Percentiles rank a stretch among this genome's conserved stretches.
phyloP scores from a whole-genome alignment of 306 rosid species.

The Prunus mongolica region DNA sequence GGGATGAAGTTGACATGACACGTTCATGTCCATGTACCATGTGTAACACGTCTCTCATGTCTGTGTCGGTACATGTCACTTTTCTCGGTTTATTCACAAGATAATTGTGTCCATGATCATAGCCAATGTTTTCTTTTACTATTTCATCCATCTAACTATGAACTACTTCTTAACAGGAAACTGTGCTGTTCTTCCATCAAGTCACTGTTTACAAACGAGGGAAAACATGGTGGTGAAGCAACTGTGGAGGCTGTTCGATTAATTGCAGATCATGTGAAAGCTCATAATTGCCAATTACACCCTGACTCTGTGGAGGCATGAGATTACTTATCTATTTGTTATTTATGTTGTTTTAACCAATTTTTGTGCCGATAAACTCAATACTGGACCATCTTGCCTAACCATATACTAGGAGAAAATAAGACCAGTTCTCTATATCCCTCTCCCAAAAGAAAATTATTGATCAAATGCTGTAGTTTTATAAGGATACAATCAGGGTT shows the following conservation, averaged over 20 bases:
- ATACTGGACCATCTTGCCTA: neutral
- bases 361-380: neutral
- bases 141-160: neutral
- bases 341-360: neutral
- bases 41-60: neutral
- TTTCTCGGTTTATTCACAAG: neutral
- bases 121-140: neutral
- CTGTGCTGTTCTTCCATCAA: conserved; percentile 67
- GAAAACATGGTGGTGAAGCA: conserved; percentile 88
- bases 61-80: neutral
- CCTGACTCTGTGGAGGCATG: conserved; percentile 77
- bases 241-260: conserved; percentile 86
- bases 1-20: neutral
- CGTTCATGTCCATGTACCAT: neutral
- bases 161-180: conserved; percentile 55
- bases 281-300: conserved; percentile 69
- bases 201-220: conserved; percentile 76
- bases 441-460: neutral
- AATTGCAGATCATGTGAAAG: conserved; percentile 81
- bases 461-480: neutral
- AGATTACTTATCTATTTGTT: conserved; percentile 4
- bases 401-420: neutral
- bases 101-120: neutral
- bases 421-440: neutral
- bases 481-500: neutral